Conservation (phyloP, 352 stramenopile species). For the Globisporangium perplexum region DNA sequence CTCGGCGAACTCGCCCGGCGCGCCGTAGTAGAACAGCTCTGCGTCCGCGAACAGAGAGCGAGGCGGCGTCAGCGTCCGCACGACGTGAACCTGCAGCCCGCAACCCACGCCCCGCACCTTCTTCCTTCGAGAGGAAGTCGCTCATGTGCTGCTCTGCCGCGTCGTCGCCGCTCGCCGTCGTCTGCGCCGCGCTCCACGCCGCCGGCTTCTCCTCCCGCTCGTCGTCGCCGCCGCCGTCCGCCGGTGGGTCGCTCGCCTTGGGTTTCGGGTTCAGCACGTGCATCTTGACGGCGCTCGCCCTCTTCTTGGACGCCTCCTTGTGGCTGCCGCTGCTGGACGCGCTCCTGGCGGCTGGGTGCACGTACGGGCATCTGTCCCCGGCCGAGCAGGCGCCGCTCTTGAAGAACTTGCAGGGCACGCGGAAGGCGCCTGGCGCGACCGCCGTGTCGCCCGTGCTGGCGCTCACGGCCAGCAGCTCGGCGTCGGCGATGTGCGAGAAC, state of each 20-base stretch:
- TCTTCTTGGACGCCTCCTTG: constrained; percentile 11
- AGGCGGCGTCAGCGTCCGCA: not conserved
- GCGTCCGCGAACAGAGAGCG: not conserved
- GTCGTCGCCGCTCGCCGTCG: constrained; percentile 14
- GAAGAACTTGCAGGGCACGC: constrained; percentile 69
- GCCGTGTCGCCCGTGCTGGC: constrained; percentile 38
- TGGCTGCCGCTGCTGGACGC: constrained; percentile 4
- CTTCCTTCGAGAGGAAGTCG: constrained; percentile 78
- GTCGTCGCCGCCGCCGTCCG: constrained; percentile 19
- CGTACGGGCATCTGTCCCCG: constrained; percentile 59
- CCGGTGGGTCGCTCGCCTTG: constrained; percentile 16
- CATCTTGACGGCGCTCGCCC: constrained; percentile 21
- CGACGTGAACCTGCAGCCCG: too few relatives aligned
- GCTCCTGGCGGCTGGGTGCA: constrained; percentile 32
- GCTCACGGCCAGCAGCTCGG: constrained; percentile 24
- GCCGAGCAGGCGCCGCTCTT: constrained; percentile 54
- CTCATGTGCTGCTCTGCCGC: constrained; percentile 31
- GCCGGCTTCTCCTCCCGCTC: constrained; percentile 33
- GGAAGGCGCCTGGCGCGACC: constrained; percentile 34
- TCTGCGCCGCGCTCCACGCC: not conserved
- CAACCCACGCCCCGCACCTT: constrained; percentile 52
- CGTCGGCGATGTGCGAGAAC: constrained; percentile 42
- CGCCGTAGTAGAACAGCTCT: constrained; percentile 80
- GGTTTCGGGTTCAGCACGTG: constrained; percentile 22
- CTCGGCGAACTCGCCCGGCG: constrained; percentile 56